Evolutionary conservation across 2,329 filamentous ascomycete genomes (phyloP), one percentile per base, ranked within the genome.

Genomic region (Rhynchosporium secalis): DNA sequence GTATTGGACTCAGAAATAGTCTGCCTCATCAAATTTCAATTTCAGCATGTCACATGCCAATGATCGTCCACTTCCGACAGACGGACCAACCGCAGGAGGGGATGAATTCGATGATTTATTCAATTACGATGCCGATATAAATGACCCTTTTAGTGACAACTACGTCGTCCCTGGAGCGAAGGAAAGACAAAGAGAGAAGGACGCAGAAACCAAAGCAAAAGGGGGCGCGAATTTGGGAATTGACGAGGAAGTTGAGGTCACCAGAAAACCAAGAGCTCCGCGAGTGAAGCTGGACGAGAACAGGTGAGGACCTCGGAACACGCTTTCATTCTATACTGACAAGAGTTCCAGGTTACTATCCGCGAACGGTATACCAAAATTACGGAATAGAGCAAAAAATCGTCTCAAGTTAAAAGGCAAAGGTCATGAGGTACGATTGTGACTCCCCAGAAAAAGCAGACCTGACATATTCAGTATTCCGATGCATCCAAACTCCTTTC

Each of bases 201-300:
- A 74, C 57, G 67, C 69, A 56, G 61, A 70, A 62, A 45, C 58
- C 47, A 65, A 70, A 73, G 40, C 73, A 75, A 63, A 81, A 79
- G 65, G 83, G 83, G 68, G 81, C 33, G 81, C 79, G 8, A 81
- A 81, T 0, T 77, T 96, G 2, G 92, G 93, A 51, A 86, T 97
- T 61, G 93, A 98, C 67, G 86, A 96, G 72, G 91, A 96, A 71
- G 84, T 99, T 58, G 88, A 91, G 60, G 83, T 97, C 4, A 85
- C 68, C 20, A 68, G 84, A 46, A 96, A 91, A 77, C 89, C 89
- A 70, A 83, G 87, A 41, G 83, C 86, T 65, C 91, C 92, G 1
- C 82, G 86, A 61, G 89, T 94, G 3, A 99, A 97, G 75, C 83
- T 99, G 31, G 93, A 99, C 72, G 92, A 96, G 70, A 79, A 84